phyloP scores from a whole-genome alignment of 106 monocot genomes.

The Agapanthus africanus region DNA sequence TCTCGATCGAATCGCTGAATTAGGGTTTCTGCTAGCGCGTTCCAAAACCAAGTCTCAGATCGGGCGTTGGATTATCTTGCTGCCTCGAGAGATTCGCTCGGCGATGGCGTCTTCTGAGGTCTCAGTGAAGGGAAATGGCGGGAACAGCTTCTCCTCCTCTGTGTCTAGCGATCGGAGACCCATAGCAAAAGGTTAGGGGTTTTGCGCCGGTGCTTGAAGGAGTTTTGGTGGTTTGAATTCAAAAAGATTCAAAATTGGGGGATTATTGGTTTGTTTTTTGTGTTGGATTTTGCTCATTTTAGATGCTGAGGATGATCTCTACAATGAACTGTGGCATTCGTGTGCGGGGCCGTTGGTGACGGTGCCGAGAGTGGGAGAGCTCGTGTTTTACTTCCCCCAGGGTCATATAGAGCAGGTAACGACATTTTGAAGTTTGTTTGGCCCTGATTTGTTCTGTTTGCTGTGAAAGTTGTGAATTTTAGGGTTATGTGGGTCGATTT shows the following conservation, averaged over 20 bases:
- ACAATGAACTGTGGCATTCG: slow-evolving; percentile 80
- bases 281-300: background rate
- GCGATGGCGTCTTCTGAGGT: slow-evolving; percentile 14
- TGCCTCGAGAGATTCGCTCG: too few species aligned
- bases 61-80: background rate
- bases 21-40: background rate
- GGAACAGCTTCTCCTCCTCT: slow-evolving; percentile 6
- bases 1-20: slow-evolving; percentile 5
- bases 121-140: slow-evolving; percentile 1
- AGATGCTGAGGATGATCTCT: slow-evolving; percentile 58
- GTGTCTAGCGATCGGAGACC: slow-evolving; percentile 1
- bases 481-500: background rate
- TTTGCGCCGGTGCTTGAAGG: background rate
- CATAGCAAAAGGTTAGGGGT: background rate
- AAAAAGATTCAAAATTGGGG: background rate
- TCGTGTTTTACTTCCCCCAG: slow-evolving; percentile 90
- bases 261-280: background rate
- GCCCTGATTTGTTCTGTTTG: background rate
- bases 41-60: background rate
- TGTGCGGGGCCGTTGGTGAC: slow-evolving; percentile 94
- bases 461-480: background rate
- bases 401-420: slow-evolving; percentile 90
- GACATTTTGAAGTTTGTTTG: background rate
- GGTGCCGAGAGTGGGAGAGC: slow-evolving; percentile 59
- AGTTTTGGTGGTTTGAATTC: too few species aligned